Base-by-base conservation (phyloP, 2,329 filamentous ascomycete species). In the Eurotiales sp. region DNA sequence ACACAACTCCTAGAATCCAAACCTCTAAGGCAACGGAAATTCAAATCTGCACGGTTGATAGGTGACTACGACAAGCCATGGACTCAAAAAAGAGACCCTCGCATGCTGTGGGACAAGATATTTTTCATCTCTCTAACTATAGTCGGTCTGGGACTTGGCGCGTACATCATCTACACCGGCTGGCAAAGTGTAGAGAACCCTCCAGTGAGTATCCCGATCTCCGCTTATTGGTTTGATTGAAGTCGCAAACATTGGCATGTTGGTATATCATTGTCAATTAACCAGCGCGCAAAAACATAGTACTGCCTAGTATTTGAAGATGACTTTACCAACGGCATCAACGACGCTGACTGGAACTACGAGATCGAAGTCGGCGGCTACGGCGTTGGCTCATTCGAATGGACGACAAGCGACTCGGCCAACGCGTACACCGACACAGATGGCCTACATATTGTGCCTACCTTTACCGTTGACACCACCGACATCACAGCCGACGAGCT, bases 11-110 rank as follows among this genome's bases (percentile, higher is more conserved):
- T 37, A 52, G 50, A 52, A 43, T 46, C 44, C 11, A 52, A 48
- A 36, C 50, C 50, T n/a, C 50, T 52, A 12, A 47, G 50, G 8
- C 50, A 52, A 23, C 39, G 50, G 11, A 52, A 52, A 52, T 52
- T 52, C 39, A 39, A 52, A 39, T 52, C 50, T 23, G 50, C 50
- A 2, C 50, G 50, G 3, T 32, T 52, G 3, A 48, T 52, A 21
- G 50, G 50, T 4, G 29, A 27, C 4, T 52, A 52, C 21, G 44
- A 52, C 6, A 52, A 52, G 39, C 50, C 50, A 52, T 52, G 50
- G 50, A 52, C 50, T 10, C 29, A 21, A 10, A 52, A 43, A n/a
- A 52, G 27, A 43, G 50, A 52, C 23, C 50, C 50, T 12, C 50
- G 50, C 25, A 52, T 52, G 50, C 23, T 52, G 19, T 52, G 50